Percentiles rank a stretch among this genome's conserved stretches.
These are phyloP conservation scores for Apophysomyces sp. DNA, from an alignment of 371 early-diverging fungal genomes.

Conservation along the genomic window DNA sequence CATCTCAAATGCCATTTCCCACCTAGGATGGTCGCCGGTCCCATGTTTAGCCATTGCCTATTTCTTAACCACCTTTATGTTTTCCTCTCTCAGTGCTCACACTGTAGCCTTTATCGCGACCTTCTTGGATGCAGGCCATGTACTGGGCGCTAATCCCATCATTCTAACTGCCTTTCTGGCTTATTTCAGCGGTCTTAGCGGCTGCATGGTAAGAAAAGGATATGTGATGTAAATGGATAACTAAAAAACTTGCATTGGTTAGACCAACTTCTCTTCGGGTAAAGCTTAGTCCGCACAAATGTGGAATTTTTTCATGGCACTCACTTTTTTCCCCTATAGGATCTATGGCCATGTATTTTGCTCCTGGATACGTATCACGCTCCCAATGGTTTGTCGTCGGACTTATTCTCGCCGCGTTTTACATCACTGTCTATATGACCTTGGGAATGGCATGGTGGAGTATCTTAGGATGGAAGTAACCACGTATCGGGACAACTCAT, in stretches of 20 bases:
- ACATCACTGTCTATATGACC: conserved; percentile 57
- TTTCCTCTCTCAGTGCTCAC: conserved; percentile 68
- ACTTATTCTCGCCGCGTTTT: conserved; percentile 44
- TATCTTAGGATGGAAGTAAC: conserved; percentile 59
- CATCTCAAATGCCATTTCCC: conserved; percentile 42
- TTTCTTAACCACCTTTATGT: conserved; percentile 71
- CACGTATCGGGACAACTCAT: no score
- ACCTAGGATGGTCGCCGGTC: conserved; percentile 34
- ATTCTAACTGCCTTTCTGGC: conserved; percentile 60
- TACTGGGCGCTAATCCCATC: conserved; percentile 58
- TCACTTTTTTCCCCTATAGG: conserved; percentile 16
- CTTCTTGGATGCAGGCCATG: conserved; percentile 71
- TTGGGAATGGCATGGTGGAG: conserved; percentile 75
- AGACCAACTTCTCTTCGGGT: conserved; percentile 66
- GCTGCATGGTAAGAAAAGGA: conserved; percentile 57
- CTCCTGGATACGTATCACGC: conserved; percentile 58
- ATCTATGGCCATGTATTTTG: conserved; percentile 59
- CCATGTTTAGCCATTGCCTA: conserved; percentile 62
- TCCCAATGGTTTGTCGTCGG: conserved; percentile 67
- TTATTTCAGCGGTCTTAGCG: conserved; percentile 65
- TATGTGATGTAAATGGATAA: not conserved
- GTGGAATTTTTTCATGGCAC: not conserved
- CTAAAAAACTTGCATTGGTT: not conserved
- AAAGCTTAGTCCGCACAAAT: conserved; percentile 19
- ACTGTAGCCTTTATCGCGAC: conserved; percentile 74